Conservation (phyloP, 192 early-diverging fungal species). For the Pilobolus umbonatus region DNA sequence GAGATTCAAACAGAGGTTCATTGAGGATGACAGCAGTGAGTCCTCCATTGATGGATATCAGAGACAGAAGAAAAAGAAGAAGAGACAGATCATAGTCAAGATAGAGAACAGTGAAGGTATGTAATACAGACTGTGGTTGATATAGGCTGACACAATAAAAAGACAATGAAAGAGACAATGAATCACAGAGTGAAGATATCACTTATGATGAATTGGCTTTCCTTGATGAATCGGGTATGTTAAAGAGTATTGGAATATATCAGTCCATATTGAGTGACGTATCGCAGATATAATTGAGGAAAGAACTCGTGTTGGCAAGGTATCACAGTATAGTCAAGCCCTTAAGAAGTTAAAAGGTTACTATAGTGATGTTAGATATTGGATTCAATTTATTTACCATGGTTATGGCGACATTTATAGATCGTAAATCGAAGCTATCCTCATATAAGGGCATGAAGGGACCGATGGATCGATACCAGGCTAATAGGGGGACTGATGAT, state of each 20-base stretch:
- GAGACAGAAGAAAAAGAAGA: too few species aligned
- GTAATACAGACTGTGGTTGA: too few species aligned
- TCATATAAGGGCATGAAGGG: not conserved
- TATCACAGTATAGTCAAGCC: constrained; percentile 7
- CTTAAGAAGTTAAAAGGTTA: constrained; percentile 3
- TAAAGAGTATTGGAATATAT: not conserved
- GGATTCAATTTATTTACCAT: not conserved
- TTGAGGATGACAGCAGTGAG: constrained; percentile 7
- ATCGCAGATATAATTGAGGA: constrained; percentile 2
- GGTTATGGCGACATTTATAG: not conserved
- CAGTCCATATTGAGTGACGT: not conserved
- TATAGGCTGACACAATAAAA: too few species aligned
- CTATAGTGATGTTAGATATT: not conserved
- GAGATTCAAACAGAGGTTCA: not conserved
- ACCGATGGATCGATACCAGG: not conserved
- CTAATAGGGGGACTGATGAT: not conserved
- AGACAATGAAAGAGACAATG: too few species aligned
- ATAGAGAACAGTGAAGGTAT: too few species aligned
- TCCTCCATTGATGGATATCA: too few species aligned
- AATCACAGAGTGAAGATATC: not conserved
- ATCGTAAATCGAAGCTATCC: not conserved
- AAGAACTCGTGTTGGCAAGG: constrained; percentile 9
- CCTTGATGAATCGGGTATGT: constrained; percentile 2
- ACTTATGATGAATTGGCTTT: constrained; percentile 1
- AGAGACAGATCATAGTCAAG: not conserved